A percentile compares a stretch with the other conserved stretches of the same genome.
Evolutionary conservation across 2,329 filamentous ascomycete genomes (phyloP).

Genomic region (Zasmidium angulare): DNA sequence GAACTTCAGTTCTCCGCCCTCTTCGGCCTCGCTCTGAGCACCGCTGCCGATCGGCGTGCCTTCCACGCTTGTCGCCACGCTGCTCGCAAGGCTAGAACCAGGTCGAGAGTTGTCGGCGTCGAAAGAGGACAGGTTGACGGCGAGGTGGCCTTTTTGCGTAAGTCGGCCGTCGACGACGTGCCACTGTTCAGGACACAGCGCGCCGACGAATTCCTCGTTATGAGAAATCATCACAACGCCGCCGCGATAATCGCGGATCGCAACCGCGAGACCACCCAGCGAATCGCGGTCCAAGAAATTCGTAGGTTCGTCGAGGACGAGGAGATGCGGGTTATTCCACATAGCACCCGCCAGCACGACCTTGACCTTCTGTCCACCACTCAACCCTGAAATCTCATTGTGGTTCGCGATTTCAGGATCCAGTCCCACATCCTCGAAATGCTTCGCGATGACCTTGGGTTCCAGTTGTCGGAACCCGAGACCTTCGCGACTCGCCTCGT

Average conservation of each 20-base stretch:
- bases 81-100: conserved; percentile 63
- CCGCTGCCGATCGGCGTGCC: conserved; percentile 35
- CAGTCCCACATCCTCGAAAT: conserved; percentile 94
- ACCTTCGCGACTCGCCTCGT: conserved; percentile 97
- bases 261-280: conserved; percentile 92
- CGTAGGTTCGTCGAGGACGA: conserved; percentile 97
- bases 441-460: conserved; percentile 91
- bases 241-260: conserved; percentile 96
- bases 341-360: conserved; percentile 82
- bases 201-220: conserved; percentile 98
- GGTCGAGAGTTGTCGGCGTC: conserved; percentile 67
- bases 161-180: conserved; percentile 86
- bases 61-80: conserved; percentile 36
- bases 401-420: conserved; percentile 98
- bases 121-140: conserved; percentile 77
- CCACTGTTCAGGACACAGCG: conserved; percentile 94
- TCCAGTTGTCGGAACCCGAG: conserved; percentile 92
- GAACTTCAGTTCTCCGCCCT: conserved; percentile 82
- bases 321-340: conserved; percentile 87
- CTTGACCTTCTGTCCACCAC: conserved; percentile 98
- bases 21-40: conserved; percentile 65
- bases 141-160: conserved; percentile 75
- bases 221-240: conserved; percentile 99
- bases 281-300: conserved; percentile 99
- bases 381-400: conserved; percentile 94